Evolutionary conservation across 495 filamentous ascomycete species (phyloP).

Genomic region (Copromyces sp.): DNA sequence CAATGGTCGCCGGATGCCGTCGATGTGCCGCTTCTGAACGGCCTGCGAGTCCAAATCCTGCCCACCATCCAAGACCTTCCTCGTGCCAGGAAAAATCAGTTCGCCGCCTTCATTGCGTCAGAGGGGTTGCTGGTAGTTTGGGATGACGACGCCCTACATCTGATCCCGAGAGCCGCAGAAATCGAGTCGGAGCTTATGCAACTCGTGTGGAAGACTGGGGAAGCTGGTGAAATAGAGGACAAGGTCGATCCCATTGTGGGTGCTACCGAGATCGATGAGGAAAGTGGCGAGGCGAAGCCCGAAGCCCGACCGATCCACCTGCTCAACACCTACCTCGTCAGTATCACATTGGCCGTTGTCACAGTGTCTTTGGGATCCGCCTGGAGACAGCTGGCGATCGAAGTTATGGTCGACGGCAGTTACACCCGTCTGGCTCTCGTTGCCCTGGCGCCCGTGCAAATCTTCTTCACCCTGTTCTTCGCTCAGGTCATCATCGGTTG

Average conservation of each 20-base stretch:
- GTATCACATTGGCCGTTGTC: slow-evolving; percentile 52
- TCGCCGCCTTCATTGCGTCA: slow-evolving; percentile 63
- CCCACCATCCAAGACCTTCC: slow-evolving; percentile 59
- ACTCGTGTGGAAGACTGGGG: slow-evolving; percentile 54
- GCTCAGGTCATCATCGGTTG: slow-evolving; percentile 65
- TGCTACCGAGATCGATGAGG: slow-evolving; percentile 55
- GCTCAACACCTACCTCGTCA: slow-evolving; percentile 56
- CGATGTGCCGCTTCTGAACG: slow-evolving; percentile 66
- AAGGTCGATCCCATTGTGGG: slow-evolving; percentile 23
- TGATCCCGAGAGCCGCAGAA: slow-evolving; percentile 51
- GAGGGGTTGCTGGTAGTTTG: slow-evolving; percentile 60
- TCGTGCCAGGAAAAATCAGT: slow-evolving; percentile 60
- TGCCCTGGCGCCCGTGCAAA: slow-evolving; percentile 54
- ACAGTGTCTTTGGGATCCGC: slow-evolving; percentile 55
- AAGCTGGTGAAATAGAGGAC: slow-evolving; percentile 43
- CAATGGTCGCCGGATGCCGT: slow-evolving; percentile 59
- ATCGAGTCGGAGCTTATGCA: slow-evolving; percentile 69
- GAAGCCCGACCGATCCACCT: slow-evolving; percentile 56
- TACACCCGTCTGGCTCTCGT: slow-evolving; percentile 53
- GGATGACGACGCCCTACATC: slow-evolving; percentile 64
- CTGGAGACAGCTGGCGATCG: slow-evolving; percentile 54
- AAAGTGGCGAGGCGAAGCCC: slow-evolving; percentile 53
- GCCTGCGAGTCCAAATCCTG: slow-evolving; percentile 62
- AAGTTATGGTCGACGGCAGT: slow-evolving; percentile 52
- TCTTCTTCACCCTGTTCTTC: slow-evolving; percentile 75